These are phyloP conservation scores for Exophiala alcalophila DNA, from an alignment of 2,329 filamentous ascomycete genomes.

Conservation along the genomic window DNA sequence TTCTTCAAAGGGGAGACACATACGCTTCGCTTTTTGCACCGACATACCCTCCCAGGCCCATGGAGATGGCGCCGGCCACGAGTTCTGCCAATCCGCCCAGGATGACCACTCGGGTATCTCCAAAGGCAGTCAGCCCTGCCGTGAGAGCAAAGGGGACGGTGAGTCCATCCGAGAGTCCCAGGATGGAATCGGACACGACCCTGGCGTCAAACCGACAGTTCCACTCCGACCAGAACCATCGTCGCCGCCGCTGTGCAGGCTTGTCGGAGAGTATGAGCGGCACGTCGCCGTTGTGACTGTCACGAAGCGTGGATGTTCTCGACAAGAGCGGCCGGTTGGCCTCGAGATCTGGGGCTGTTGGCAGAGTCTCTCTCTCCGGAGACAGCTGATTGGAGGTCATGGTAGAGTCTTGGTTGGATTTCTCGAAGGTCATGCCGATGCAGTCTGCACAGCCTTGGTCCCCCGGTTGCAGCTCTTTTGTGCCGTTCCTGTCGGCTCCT, in stretches of 20 bases:
- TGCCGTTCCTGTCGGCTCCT: too few species aligned
- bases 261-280: too few species aligned
- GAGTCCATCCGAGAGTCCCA: conserved; percentile 74
- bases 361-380: conserved; percentile 16
- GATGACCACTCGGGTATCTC: conserved; percentile 64
- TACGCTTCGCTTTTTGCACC: conserved; percentile 57
- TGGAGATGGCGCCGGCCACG: conserved; percentile 71
- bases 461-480: too few species aligned
- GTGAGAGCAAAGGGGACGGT: conserved; percentile 78
- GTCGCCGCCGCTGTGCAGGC: too few species aligned
- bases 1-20: too few species aligned
- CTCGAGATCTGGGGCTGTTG: conserved; percentile 23
- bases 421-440: conserved; percentile 3
- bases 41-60: conserved; percentile 73
- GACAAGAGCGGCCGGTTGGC: conserved; percentile 22
- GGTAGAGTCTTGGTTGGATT: conserved; percentile 1
- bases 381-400: not conserved
- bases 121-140: conserved; percentile 62
- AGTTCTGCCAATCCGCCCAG: conserved; percentile 72
- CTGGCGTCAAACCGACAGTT: too few species aligned
- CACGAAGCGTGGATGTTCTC: conserved; percentile 19
- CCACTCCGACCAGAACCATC: too few species aligned
- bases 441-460: too few species aligned
- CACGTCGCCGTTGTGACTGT: too few species aligned
- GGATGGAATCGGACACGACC: conserved; percentile 58